Percentiles rank a stretch among this genome's conserved stretches.
phyloP scores from a whole-genome alignment of 208 protist species.

The Trypanosoma brucei region DNA sequence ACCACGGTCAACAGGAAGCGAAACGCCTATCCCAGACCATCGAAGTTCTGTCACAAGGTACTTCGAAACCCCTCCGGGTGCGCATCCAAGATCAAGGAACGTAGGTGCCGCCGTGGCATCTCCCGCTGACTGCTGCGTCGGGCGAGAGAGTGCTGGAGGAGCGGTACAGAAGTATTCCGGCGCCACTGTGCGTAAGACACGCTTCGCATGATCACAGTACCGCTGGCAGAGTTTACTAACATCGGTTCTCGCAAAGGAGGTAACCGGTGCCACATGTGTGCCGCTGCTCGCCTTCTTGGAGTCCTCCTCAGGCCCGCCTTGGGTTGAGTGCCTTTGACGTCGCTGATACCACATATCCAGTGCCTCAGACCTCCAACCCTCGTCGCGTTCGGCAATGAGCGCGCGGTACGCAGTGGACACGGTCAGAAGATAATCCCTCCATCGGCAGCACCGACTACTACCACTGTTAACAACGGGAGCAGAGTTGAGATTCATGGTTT shows the following conservation, averaged over 20 bases:
- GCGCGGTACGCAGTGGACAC: conserved; percentile 31
- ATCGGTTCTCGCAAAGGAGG: conserved; percentile 43
- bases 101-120: conserved; percentile 12
- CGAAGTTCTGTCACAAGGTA: conserved; percentile 47
- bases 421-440: conserved; percentile 32
- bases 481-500: background rate
- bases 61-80: conserved; percentile 69
- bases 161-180: conserved; percentile 23
- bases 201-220: conserved; percentile 52
- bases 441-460: conserved; percentile 14
- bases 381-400: conserved; percentile 46
- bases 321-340: conserved; percentile 14
- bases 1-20: conserved; percentile 35
- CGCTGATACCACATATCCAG: conserved; percentile 63
- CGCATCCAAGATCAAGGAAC: conserved; percentile 73
- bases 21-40: conserved; percentile 70
- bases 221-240: conserved; percentile 37
- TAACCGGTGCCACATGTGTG: conserved; percentile 5
- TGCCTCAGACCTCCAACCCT: conserved; percentile 50
- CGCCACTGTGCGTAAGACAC: conserved; percentile 19
- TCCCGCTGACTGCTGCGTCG: background rate
- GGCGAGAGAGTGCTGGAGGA: background rate
- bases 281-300: background rate
- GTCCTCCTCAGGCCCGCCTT: conserved; percentile 1
- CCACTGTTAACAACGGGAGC: background rate